Conservation (phyloP, 352 stramenopile species). For the Pythium phragmiticola region DNA sequence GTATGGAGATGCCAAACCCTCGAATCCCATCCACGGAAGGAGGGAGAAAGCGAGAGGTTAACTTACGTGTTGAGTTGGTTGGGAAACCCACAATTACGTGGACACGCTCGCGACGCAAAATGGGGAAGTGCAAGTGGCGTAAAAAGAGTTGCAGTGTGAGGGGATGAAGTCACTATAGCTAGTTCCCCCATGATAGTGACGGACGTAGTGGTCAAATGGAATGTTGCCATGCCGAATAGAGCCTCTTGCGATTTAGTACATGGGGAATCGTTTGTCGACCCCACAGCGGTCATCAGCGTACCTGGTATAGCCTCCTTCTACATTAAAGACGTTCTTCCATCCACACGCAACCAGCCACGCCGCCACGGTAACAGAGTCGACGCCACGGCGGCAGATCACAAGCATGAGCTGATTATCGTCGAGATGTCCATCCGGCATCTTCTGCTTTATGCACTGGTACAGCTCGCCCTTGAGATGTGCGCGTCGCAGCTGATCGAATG, state of each 20-base stretch:
- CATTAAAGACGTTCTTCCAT: slow-evolving; percentile 46
- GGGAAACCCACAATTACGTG: background rate
- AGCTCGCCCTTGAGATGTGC: slow-evolving; percentile 4
- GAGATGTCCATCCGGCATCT: background rate
- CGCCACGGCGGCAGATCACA: slow-evolving; percentile 79
- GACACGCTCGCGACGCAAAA: background rate
- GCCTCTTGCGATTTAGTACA: slow-evolving; percentile 46
- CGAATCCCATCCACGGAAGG: background rate
- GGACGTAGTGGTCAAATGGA: background rate
- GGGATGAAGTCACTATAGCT: too few relatives aligned
- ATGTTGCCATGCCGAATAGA: background rate
- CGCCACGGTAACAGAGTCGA: slow-evolving; percentile 66
- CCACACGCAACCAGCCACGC: slow-evolving; percentile 52
- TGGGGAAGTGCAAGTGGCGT: background rate
- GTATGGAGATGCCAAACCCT: background rate
- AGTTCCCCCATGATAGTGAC: too few relatives aligned
- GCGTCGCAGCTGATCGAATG: slow-evolving; percentile 38
- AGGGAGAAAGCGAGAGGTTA: background rate
- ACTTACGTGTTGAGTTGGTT: slow-evolving; percentile 5
- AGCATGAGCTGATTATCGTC: slow-evolving; percentile 16
- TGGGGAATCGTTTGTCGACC: slow-evolving; percentile 59
- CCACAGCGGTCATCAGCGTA: slow-evolving; percentile 38
- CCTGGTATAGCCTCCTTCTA: slow-evolving; percentile 70
- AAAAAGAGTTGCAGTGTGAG: too few relatives aligned
- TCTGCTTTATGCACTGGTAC: background rate